Evolutionary conservation across 345 rosid genomes (phyloP).

Genomic region (Theobroma cacao): DNA sequence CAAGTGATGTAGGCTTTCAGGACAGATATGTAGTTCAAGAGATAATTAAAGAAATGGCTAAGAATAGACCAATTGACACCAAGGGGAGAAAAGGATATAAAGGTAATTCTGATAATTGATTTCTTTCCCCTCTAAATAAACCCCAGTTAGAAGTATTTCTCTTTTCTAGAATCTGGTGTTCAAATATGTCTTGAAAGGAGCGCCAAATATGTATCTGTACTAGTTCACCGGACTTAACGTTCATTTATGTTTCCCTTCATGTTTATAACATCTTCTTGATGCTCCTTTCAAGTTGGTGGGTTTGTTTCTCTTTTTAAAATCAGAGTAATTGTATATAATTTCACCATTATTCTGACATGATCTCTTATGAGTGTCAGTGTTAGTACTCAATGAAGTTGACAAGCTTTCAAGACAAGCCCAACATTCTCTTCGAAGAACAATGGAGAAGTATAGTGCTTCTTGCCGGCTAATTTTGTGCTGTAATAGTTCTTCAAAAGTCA

Average conservation of each 20-base stretch:
- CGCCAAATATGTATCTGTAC: not conserved
- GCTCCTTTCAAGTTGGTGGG: not conserved
- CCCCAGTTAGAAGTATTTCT: not conserved
- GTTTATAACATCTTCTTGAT: not conserved
- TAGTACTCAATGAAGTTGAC: conserved; percentile 97
- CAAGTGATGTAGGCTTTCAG: conserved; percentile 96
- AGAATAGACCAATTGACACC: conserved; percentile 83
- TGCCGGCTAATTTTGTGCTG: conserved; percentile 93
- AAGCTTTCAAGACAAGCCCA: conserved; percentile 99
- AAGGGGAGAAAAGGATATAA: conserved; percentile 86
- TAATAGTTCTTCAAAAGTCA: conserved; percentile 92
- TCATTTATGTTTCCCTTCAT: not conserved
- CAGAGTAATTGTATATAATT: not conserved
- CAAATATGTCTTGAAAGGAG: not conserved
- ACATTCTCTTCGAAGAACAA: conserved; percentile 94
- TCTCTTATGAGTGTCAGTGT: conserved; percentile 43
- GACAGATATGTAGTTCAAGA: conserved; percentile 95
- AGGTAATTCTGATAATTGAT: conserved; percentile 42
- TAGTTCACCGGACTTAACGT: not conserved
- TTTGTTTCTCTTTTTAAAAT: not conserved
- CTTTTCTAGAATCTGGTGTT: not conserved
- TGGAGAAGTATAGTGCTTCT: conserved; percentile 94
- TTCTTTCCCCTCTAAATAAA: not conserved
- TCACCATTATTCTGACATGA: conserved; percentile 12
- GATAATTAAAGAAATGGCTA: conserved; percentile 97